Evolutionary conservation across 1,139 yeast species (phyloP).

Genomic region (Kodamaea ohmeri): DNA sequence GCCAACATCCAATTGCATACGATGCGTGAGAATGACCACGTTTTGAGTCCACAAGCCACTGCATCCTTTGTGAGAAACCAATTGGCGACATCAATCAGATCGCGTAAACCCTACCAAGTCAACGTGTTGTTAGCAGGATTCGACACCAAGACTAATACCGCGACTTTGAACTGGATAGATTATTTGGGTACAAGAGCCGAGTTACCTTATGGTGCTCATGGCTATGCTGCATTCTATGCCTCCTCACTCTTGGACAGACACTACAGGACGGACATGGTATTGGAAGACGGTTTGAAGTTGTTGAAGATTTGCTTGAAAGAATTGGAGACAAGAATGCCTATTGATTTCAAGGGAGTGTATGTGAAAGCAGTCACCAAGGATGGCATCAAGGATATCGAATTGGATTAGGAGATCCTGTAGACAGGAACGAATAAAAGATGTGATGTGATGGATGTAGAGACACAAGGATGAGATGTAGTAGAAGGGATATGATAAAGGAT

Average conservation of each 20-base stretch:
- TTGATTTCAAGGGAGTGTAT: conserved; percentile 89
- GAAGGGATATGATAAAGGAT: background rate
- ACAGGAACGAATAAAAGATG: conserved; percentile 1
- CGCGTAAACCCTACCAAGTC: conserved; percentile 91
- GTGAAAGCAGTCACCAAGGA: conserved; percentile 76
- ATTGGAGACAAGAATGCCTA: conserved; percentile 84
- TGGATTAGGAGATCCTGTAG: conserved; percentile 6
- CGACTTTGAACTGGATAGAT: conserved; percentile 86
- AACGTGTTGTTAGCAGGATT: conserved; percentile 85
- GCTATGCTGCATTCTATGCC: conserved; percentile 93
- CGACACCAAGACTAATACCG: conserved; percentile 59
- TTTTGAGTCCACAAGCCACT: conserved; percentile 78
- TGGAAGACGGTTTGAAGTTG: conserved; percentile 77
- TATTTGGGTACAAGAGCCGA: conserved; percentile 90
- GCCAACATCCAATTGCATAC: conserved; percentile 89
- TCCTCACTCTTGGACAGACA: conserved; percentile 89
- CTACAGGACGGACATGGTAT: conserved; percentile 72
- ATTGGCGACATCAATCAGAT: conserved; percentile 82
- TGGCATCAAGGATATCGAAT: conserved; percentile 57
- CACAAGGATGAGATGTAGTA: background rate
- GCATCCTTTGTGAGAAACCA: conserved; percentile 87
- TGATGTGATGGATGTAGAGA: background rate
- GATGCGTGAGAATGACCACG: conserved; percentile 77
- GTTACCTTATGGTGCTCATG: conserved; percentile 94
- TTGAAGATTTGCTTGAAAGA: conserved; percentile 75